Percentiles rank a stretch among this genome's conserved stretches.
These are phyloP conservation scores for Morella rubra DNA, from an alignment of 306 rosid species.

Conservation along the genomic window DNA sequence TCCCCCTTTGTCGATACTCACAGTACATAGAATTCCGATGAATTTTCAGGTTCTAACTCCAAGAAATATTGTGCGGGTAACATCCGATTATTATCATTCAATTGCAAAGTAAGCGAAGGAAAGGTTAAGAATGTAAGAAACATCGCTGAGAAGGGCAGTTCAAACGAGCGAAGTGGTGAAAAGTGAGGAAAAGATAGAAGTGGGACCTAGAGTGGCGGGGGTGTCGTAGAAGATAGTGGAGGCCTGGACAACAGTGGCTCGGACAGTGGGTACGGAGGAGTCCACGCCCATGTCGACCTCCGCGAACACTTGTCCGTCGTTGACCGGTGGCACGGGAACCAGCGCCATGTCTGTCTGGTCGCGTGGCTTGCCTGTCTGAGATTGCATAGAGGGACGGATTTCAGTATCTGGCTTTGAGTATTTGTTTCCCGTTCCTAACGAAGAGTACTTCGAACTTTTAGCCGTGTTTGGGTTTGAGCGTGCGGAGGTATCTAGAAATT, in stretches of 20 bases:
- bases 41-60: not conserved
- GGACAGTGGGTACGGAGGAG: constrained; percentile 50
- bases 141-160: too few relatives aligned
- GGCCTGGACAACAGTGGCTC: constrained; percentile 93
- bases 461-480: not conserved
- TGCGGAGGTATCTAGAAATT: not conserved
- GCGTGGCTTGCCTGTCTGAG: not conserved
- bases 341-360: constrained; percentile 44
- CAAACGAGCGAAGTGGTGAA: not conserved
- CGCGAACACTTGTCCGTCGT: constrained; percentile 50
- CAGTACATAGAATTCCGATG: not conserved
- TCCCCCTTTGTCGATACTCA: too few relatives aligned
- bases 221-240: constrained; percentile 91
- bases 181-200: not conserved
- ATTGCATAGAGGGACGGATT: too few relatives aligned
- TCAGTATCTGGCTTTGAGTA: too few relatives aligned
- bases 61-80: not conserved
- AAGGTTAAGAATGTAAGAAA: too few relatives aligned
- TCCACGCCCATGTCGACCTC: constrained; percentile 80
- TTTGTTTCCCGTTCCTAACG: too few relatives aligned
- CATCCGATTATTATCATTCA: too few relatives aligned
- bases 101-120: too few relatives aligned
- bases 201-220: constrained; percentile 74
- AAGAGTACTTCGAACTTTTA: not conserved
- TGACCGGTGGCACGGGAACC: constrained; percentile 32